A percentile compares a stretch with the other conserved stretches of the same genome.
Conservation (phyloP, 192 early-diverging fungal genomes). For the Backusella australiensis region DNA sequence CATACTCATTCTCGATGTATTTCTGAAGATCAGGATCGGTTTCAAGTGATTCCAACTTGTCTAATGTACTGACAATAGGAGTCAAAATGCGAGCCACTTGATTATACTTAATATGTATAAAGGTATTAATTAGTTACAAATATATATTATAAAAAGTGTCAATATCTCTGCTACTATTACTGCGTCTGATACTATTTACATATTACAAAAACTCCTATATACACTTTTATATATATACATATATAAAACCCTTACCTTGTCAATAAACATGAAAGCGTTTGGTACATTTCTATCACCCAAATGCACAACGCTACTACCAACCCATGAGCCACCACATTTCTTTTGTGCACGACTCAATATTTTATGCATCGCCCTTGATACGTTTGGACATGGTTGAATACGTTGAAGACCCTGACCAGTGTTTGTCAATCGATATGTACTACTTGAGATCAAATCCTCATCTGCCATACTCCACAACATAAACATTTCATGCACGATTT, state of each 20-base stretch:
- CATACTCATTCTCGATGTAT: slow-evolving; percentile 75
- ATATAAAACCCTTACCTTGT: slow-evolving; percentile 53
- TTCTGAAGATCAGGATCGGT: slow-evolving; percentile 53
- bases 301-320: slow-evolving; percentile 95
- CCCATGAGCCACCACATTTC: slow-evolving; percentile 78
- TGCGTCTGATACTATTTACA: neutral
- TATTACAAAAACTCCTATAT: neutral
- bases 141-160: neutral
- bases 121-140: neutral
- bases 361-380: slow-evolving; percentile 81
- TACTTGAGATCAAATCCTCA: slow-evolving; percentile 68
- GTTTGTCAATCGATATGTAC: slow-evolving; percentile 84
- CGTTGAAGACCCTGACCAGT: slow-evolving; percentile 98
- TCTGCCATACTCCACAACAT: slow-evolving; percentile 92
- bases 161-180: neutral
- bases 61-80: slow-evolving; percentile 80
- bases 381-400: slow-evolving; percentile 84
- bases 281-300: slow-evolving; percentile 98
- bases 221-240: slow-evolving; percentile 31
- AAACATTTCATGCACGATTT: slow-evolving; percentile 98
- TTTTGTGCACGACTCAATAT: slow-evolving; percentile 88
- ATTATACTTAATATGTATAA: slow-evolving; percentile 66
- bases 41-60: slow-evolving; percentile 64
- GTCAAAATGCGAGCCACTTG: slow-evolving; percentile 95
- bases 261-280: slow-evolving; percentile 97